A percentile compares a stretch with the other conserved stretches of the same genome.
Evolutionary conservation across 2,329 filamentous ascomycete species (phyloP).

Genomic region (Fonsecaea monophora): DNA sequence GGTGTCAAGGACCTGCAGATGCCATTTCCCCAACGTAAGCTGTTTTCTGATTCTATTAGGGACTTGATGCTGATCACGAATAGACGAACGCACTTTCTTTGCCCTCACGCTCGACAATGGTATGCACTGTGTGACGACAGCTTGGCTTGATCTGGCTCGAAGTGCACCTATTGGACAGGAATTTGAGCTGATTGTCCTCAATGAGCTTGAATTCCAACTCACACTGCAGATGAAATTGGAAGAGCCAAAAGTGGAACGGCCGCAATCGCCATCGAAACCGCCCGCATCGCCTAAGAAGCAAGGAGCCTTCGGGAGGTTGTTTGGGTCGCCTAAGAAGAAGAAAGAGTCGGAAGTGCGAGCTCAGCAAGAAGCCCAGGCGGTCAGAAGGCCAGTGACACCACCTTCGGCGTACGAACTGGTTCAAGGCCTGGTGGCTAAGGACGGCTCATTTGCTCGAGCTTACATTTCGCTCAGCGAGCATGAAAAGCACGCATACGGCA

Average conservation of each 20-base stretch:
- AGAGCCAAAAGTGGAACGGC: slow-evolving; percentile 69
- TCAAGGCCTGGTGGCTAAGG: slow-evolving; percentile 76
- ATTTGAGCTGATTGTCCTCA: slow-evolving; percentile 95
- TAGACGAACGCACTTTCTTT: slow-evolving; percentile 91
- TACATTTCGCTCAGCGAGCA: slow-evolving; percentile 95
- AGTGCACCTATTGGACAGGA: slow-evolving; percentile 96
- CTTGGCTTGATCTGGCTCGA: slow-evolving; percentile 89
- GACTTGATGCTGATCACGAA: slow-evolving; percentile 40
- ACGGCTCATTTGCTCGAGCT: slow-evolving; percentile 91
- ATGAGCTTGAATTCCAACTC: slow-evolving; percentile 98
- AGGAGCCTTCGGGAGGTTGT: slow-evolving; percentile 88
- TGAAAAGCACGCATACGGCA: slow-evolving; percentile 84
- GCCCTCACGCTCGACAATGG: slow-evolving; percentile 97
- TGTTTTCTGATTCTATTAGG: neutral
- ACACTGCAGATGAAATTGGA: slow-evolving; percentile 95
- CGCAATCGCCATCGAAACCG: slow-evolving; percentile 46
- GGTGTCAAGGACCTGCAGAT: slow-evolving; percentile 95
- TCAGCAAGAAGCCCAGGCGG: slow-evolving; percentile 80
- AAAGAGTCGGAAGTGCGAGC: slow-evolving; percentile 89
- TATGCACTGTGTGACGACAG: slow-evolving; percentile 94
- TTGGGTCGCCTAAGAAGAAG: slow-evolving; percentile 94
- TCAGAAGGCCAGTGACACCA: slow-evolving; percentile 43
- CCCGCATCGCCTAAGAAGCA: slow-evolving; percentile 71
- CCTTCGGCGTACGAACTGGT: slow-evolving; percentile 50
- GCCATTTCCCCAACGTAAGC: slow-evolving; percentile 85